phyloP scores from a whole-genome alignment of 495 filamentous ascomycete genomes.

The Xylaria sp. region DNA sequence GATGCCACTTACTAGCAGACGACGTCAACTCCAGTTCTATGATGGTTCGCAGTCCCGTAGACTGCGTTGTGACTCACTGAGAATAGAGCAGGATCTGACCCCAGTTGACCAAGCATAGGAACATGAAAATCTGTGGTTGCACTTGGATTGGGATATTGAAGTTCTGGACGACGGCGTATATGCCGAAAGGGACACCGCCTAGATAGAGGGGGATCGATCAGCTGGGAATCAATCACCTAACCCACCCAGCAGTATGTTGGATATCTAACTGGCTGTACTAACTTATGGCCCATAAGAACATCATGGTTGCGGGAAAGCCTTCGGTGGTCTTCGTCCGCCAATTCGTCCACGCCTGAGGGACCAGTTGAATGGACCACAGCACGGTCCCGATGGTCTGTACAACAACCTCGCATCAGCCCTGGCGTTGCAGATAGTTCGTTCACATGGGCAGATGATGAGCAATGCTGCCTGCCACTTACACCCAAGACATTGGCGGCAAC shows the following conservation, averaged over 20 bases:
- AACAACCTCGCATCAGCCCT: constrained; percentile 8
- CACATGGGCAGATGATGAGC: no score
- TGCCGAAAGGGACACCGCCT: constrained; percentile 56
- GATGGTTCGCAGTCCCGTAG: not conserved
- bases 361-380: constrained; percentile 59
- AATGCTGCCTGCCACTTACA: constrained; percentile 49
- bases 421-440: not conserved
- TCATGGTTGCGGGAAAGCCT: constrained; percentile 74
- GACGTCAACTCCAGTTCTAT: not conserved
- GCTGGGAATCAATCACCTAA: not conserved
- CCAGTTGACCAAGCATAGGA: constrained; percentile 70
- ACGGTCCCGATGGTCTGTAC: constrained; percentile 38
- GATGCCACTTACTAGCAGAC: constrained; percentile 54
- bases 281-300: constrained; percentile 78
- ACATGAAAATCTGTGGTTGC: constrained; percentile 74
- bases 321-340: constrained; percentile 74
- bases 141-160: constrained; percentile 80
- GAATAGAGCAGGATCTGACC: constrained; percentile 69
- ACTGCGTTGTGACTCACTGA: constrained; percentile 50
- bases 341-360: constrained; percentile 64
- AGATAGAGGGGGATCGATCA: constrained; percentile 17
- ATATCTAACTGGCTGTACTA: constrained; percentile 28
- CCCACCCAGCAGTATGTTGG: constrained; percentile 13
- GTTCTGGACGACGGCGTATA: constrained; percentile 58
- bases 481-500: constrained; percentile 58